Base-by-base conservation (phyloP, 2,329 filamentous ascomycete species). In the Chaetomium globosum region DNA sequence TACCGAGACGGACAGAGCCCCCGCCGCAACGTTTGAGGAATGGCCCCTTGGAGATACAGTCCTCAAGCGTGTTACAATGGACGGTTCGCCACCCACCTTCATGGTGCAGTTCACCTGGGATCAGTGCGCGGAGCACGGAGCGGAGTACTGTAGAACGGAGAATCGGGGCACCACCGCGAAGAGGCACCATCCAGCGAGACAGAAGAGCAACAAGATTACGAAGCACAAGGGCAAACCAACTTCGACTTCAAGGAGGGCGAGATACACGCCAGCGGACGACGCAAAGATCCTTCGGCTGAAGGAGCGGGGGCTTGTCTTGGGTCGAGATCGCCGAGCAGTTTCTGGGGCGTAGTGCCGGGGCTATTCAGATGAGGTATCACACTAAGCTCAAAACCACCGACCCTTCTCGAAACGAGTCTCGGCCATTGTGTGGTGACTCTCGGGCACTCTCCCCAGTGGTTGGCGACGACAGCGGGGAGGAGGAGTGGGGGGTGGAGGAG, bases 81-180 rank as follows among this genome's bases (percentile, higher is more conserved):
- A 65, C 51, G 58, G 63, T 31, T 57, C 36, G 58, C 60, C 36
- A 19, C 23, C 65, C 30, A 63, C 51, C 64, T 61, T 71, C 67
- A 69, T 52, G 68, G 54, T 68, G 52, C 36, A 62, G 39, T 53
- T 58, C 28, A 23, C 36, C 48, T 53, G 21, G 57, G 51, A 10
- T 19, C 51, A 46, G 26, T n/a, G 28, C 51, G 16, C 23, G 46
- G 23, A 57, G 13, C 48, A 51, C 12, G 48, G 21, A 51, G 8
- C 3, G 21, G 48, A 21, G 7, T 10, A 26, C 48, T 2, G 13
- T 51, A 21, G 48, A 13, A 51, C 48, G 48, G 48, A 26, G n/a
- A 51, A 26, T 13, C 48, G 7, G 21, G 21, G 21, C n/a, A 10
- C 48, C 19, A 10, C n/a, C 21, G 10, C 48, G 48, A 26, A 51